phyloP scores from a whole-genome alignment of 371 early-diverging fungal species.

The Mucor circinelloides region DNA sequence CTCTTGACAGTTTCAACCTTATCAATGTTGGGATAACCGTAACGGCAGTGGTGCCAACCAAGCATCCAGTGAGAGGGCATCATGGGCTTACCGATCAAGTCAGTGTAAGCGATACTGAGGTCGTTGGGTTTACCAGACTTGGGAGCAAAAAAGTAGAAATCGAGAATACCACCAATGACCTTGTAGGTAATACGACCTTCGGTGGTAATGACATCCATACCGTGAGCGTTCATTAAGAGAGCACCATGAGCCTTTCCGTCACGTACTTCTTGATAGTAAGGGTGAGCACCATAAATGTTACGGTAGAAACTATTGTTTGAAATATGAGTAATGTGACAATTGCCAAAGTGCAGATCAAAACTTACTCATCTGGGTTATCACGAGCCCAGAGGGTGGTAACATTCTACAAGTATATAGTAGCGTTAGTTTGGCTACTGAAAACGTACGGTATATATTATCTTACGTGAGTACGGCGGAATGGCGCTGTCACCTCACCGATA shows the following conservation, averaged over 20 bases:
- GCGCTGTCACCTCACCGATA: conserved; percentile 64
- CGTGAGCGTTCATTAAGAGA: conserved; percentile 66
- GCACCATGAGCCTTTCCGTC: conserved; percentile 60
- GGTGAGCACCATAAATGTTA: conserved; percentile 75
- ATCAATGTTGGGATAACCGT: conserved; percentile 64
- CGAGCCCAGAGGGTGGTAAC: conserved; percentile 57
- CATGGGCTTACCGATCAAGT: conserved; percentile 67
- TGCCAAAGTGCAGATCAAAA: background rate
- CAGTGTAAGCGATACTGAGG: conserved; percentile 67
- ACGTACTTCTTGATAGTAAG: conserved; percentile 74
- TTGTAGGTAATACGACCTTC: conserved; percentile 63
- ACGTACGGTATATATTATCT: background rate
- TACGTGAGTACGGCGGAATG: conserved; percentile 49
- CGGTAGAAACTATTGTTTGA: conserved; percentile 33
- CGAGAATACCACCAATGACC: conserved; percentile 69
- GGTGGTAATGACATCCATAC: conserved; percentile 73
- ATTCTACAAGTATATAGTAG: conserved; percentile 9
- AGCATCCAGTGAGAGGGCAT: conserved; percentile 65
- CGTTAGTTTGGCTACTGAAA: background rate
- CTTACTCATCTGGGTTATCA: conserved; percentile 56
- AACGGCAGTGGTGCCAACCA: conserved; percentile 78
- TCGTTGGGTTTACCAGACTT: conserved; percentile 49
- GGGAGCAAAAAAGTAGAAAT: conserved; percentile 67
- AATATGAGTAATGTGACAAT: background rate
- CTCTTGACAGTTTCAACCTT: conserved; percentile 57